Base-by-base conservation (phyloP, 31 red algal species). In the Odonthalia washingtoniensis region DNA sequence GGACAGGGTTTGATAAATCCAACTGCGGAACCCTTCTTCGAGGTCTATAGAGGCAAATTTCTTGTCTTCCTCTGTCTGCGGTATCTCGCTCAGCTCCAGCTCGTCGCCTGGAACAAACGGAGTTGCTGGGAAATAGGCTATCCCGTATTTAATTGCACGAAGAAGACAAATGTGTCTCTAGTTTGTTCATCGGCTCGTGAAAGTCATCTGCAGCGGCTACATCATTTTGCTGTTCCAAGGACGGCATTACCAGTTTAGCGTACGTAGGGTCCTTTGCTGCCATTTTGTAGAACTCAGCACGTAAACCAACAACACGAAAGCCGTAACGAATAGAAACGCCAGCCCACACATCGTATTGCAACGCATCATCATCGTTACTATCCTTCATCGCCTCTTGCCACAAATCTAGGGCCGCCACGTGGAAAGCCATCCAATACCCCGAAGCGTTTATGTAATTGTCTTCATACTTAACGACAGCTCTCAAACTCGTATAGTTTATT, bases 361-460 rank as follows among this genome's bases (percentile, higher is more conserved):
- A 2, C 2, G 74, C 85, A 9, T 86, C 80, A 1, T 63, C 49
- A 16, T 73, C 42, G 34, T 70, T 78, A 0, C 38, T 40, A 5
- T 1, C 85, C 17, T 40, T 62, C 1, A 88, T 4, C 0, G 74
- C 39, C 64, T 88, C 57, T 32, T 77, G 24, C 4, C 85, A 18
- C 6, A 88, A 35, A 17, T 21, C 72, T 2, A 79, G 12, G 1
- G 85, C 74, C 9, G 60, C 60, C 12, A 78, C 53, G 14, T 88
- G 85, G n/a, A 88, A 79, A 18, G 87, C 36, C 43, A 76, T 24
- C 87, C 76, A 90, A 61, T 83, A 83, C 16, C 78, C 87, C 1
- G 87, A 28, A 1, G 78, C 77, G 40, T 82, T 90, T 18, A 66
- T 26, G 78, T 83, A 90, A 26, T 90, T 90, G 0, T 70, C 69